A percentile compares a stretch with the other conserved stretches of the same genome.
phyloP scores from a whole-genome alignment of 2,329 filamentous ascomycete genomes.

The Drechslerella coelobrocha region DNA sequence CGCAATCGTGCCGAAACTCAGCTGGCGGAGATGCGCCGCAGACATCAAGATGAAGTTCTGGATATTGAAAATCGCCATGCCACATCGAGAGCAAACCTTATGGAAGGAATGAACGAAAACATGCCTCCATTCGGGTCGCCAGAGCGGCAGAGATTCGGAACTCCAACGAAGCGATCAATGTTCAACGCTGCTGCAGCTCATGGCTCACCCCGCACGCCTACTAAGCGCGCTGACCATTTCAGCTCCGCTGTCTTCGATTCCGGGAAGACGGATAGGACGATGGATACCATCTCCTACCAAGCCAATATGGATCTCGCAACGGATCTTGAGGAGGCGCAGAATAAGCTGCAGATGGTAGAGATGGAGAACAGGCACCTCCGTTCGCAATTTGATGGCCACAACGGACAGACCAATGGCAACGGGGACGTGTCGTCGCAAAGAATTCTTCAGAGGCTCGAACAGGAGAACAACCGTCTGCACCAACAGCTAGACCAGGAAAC shows the following conservation, averaged over 20 bases:
- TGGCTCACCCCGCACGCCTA: slow-evolving; percentile 67
- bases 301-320: slow-evolving; percentile 88
- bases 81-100: slow-evolving; percentile 72
- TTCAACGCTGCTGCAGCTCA: slow-evolving; percentile 71
- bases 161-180: slow-evolving; percentile 62
- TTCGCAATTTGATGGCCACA: slow-evolving; percentile 72
- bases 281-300: slow-evolving; percentile 82
- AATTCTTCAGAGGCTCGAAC: slow-evolving; percentile 87
- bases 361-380: slow-evolving; percentile 96
- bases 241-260: slow-evolving; percentile 70
- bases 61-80: slow-evolving; percentile 69
- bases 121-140: slow-evolving; percentile 78
- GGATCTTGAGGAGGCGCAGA: slow-evolving; percentile 90
- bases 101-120: slow-evolving; percentile 88
- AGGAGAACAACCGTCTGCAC: slow-evolving; percentile 87
- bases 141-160: slow-evolving; percentile 68
- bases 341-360: slow-evolving; percentile 88
- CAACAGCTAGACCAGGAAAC: slow-evolving; percentile 93
- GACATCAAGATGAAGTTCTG: slow-evolving; percentile 73
- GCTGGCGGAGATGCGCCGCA: slow-evolving; percentile 75
- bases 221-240: slow-evolving; percentile 72
- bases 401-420: slow-evolving; percentile 63
- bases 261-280: slow-evolving; percentile 80
- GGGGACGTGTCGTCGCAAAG: slow-evolving; percentile 80
- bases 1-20: slow-evolving; percentile 83